These are phyloP conservation scores for Solanum aculeatissimum DNA, from an alignment of 305 asterid genomes.

Conservation along the genomic window DNA sequence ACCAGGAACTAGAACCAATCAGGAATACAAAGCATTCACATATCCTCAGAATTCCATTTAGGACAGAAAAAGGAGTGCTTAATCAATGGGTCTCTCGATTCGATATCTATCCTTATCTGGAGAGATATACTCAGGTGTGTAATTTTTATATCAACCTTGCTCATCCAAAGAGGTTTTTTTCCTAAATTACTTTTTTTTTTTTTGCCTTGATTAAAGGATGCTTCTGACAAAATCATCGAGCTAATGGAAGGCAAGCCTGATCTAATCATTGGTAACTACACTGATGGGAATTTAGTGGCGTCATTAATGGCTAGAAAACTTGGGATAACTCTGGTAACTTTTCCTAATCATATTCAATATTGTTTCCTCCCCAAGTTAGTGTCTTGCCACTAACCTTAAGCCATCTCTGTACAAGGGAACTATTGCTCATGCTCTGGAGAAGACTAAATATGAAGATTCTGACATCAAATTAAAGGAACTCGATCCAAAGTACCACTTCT, in stretches of 20 bases:
- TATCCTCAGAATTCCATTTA: slow-evolving; percentile 82
- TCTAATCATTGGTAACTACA: slow-evolving; percentile 76
- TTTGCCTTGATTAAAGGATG: slow-evolving; percentile 37
- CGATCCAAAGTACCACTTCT: slow-evolving; percentile 72
- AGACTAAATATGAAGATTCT: slow-evolving; percentile 91
- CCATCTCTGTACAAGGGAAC: slow-evolving; percentile 46
- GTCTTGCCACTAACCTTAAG: background rate
- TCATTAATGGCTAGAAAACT: slow-evolving; percentile 87
- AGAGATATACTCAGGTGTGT: slow-evolving; percentile 66
- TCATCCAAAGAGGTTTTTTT: background rate
- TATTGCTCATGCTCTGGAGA: slow-evolving; percentile 93
- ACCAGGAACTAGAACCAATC: slow-evolving; percentile 62
- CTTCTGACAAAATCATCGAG: slow-evolving; percentile 48
- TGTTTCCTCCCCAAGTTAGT: background rate
- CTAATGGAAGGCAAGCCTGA: slow-evolving; percentile 91
- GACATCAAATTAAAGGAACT: slow-evolving; percentile 80
- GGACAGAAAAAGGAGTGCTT: slow-evolving; percentile 56
- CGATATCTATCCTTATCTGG: slow-evolving; percentile 83
- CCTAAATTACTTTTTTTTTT: background rate
- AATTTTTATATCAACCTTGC: background rate
- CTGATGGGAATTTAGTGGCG: slow-evolving; percentile 92
- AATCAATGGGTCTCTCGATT: slow-evolving; percentile 86
- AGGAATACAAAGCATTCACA: slow-evolving; percentile 70
- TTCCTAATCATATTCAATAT: background rate
- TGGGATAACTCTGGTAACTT: slow-evolving; percentile 63